phyloP scores from a whole-genome alignment of 2,329 filamentous ascomycete species.

The Setomelanomma holmii region DNA sequence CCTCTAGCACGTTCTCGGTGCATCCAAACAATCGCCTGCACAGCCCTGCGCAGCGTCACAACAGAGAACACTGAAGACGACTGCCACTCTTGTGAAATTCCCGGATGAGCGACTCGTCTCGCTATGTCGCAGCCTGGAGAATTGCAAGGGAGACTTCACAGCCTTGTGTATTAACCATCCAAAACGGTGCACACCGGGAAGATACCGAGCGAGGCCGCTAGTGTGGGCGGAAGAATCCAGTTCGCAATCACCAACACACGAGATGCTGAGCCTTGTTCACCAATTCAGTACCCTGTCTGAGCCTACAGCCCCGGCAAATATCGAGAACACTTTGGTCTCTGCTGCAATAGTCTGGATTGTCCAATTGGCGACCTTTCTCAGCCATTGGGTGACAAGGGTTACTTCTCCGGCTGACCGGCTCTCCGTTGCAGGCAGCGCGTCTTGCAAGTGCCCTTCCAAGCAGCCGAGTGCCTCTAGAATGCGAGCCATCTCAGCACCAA shows the following conservation, averaged over 20 bases:
- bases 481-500: conserved; percentile 1
- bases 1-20: too few relatives aligned
- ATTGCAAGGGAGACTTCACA: not conserved
- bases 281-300: not conserved
- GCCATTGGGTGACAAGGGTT: not conserved
- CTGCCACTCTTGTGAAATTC: not conserved
- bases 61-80: not conserved
- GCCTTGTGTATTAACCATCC: not conserved
- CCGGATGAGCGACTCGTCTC: not conserved
- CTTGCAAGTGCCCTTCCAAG: not conserved
- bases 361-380: not conserved
- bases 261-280: not conserved
- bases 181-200: too few relatives aligned
- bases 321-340: not conserved
- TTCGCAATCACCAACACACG: not conserved
- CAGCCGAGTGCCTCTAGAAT: not conserved
- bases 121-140: not conserved
- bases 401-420: conserved; percentile 3
- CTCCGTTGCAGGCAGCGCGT: not conserved
- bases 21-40: not conserved
- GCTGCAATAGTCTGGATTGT: not conserved
- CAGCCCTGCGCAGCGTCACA: not conserved
- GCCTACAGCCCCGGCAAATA: not conserved
- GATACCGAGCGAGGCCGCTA: not conserved
- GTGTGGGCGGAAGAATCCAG: not conserved